Evolutionary conservation across 805 yeast genomes (phyloP).

Genomic region (Metschnikowia dekortorum): DNA sequence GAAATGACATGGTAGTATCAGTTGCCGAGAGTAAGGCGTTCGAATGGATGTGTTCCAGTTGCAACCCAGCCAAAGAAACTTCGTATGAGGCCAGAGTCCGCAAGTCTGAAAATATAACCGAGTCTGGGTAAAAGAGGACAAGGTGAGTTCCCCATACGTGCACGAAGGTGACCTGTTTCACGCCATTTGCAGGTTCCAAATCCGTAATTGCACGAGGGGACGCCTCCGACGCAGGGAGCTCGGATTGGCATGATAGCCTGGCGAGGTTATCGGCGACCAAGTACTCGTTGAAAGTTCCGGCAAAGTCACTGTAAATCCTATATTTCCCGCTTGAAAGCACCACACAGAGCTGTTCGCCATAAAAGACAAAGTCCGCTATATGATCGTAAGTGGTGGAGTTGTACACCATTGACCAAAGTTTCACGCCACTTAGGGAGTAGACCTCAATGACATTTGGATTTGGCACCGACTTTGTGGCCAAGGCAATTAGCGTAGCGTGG

Average conservation of each 20-base stretch:
- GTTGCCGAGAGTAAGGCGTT: conserved; percentile 14
- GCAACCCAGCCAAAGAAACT: conserved; percentile 26
- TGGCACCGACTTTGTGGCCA: conserved; percentile 34
- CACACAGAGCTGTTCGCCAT: conserved; percentile 51
- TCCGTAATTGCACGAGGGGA: conserved; percentile 22
- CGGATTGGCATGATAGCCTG: background rate
- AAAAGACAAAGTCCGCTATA: conserved; percentile 50
- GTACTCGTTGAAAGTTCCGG: conserved; percentile 61
- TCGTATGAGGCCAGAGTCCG: conserved; percentile 35
- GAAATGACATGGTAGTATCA: conserved; percentile 16
- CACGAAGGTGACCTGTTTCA: conserved; percentile 23
- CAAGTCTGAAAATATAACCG: conserved; percentile 34
- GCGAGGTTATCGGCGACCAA: conserved; percentile 17
- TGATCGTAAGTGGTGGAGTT: conserved; percentile 47
- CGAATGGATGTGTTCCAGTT: conserved; percentile 21
- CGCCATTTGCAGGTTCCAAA: conserved; percentile 29
- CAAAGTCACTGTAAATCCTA: conserved; percentile 60
- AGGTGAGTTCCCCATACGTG: conserved; percentile 42
- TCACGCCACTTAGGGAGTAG: conserved; percentile 32
- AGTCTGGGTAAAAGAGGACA: conserved; percentile 37
- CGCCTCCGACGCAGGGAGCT: background rate
- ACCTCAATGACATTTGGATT: conserved; percentile 36
- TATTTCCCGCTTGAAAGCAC: conserved; percentile 49
- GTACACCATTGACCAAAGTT: conserved; percentile 32
- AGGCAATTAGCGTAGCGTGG: conserved; percentile 52